Conservation (phyloP, 305 asterid genomes). For the Ruellia speciosa region DNA sequence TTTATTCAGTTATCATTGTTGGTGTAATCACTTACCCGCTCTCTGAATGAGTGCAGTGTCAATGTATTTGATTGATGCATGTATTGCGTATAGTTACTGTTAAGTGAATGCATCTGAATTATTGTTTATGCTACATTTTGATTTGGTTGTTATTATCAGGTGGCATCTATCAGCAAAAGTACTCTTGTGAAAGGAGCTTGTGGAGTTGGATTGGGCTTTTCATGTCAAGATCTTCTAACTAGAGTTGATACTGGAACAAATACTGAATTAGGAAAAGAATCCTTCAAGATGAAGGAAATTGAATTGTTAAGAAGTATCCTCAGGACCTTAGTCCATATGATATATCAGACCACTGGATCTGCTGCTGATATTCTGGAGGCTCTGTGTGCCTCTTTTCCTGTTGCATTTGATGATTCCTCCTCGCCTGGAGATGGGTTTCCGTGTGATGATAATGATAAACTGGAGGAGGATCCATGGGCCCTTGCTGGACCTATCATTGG, state of each 20-base stretch:
- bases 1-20: not conserved
- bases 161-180: conserved; percentile 69
- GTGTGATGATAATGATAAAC: conserved; percentile 31
- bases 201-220: conserved; percentile 87
- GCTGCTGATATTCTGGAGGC: conserved; percentile 45
- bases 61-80: conserved; percentile 12
- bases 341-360: conserved; percentile 52
- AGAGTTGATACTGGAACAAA: conserved; percentile 45
- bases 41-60: conserved; percentile 14
- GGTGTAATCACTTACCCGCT: conserved; percentile 18
- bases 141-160: conserved; percentile 40
- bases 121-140: not conserved
- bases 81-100: not conserved
- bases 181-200: conserved; percentile 94
- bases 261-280: conserved; percentile 36
- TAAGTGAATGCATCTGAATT: conserved; percentile 1
- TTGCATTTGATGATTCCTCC: conserved; percentile 31
- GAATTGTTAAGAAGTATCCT: conserved; percentile 56
- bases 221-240: conserved; percentile 73
- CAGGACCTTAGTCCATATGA: conserved; percentile 53
- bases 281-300: conserved; percentile 41
- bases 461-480: conserved; percentile 84
- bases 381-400: conserved; percentile 45
- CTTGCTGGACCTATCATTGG: conserved; percentile 80
- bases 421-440: conserved; percentile 30